Evolutionary conservation across 148 eudicot genomes (phyloP).

Genomic region (Rhododendron molle): DNA sequence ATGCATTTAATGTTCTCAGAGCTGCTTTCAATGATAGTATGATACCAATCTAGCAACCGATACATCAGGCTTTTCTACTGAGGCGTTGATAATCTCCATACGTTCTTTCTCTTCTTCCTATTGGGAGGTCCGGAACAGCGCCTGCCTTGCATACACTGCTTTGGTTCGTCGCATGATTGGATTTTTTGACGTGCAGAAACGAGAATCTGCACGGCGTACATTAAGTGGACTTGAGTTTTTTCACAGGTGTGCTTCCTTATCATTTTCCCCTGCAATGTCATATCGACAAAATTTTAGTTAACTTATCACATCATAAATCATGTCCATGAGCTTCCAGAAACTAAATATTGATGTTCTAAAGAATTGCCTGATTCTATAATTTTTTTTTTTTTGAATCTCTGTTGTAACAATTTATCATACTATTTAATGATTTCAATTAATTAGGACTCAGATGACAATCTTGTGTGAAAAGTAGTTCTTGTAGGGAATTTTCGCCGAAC

Average conservation of each 20-base stretch:
- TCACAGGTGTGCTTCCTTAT: conserved; percentile 56
- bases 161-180: conserved; percentile 97
- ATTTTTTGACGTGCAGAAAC: conserved; percentile 84
- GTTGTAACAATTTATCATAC: not conserved
- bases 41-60: conserved; percentile 92
- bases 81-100: conserved; percentile 81
- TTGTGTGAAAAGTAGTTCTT: not conserved
- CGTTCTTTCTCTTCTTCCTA: conserved; percentile 86
- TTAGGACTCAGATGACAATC: not conserved
- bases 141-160: conserved; percentile 89
- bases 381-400: not conserved
- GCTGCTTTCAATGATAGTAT: conserved; percentile 90
- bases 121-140: conserved; percentile 96
- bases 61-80: conserved; percentile 90
- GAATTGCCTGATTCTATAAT: not conserved
- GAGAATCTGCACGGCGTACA: conserved; percentile 86
- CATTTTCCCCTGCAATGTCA: not conserved
- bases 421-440: not conserved
- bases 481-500: not conserved
- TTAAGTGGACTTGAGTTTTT: conserved; percentile 89
- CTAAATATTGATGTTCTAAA: not conserved
- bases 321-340: conserved; percentile 1
- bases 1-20: conserved; percentile 89
- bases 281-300: not conserved
- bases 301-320: not conserved